A percentile compares a stretch with the other conserved stretches of the same genome.
These are phyloP conservation scores for Diaporthe citri DNA, from an alignment of 2,329 filamentous ascomycete species.

Conservation along the genomic window DNA sequence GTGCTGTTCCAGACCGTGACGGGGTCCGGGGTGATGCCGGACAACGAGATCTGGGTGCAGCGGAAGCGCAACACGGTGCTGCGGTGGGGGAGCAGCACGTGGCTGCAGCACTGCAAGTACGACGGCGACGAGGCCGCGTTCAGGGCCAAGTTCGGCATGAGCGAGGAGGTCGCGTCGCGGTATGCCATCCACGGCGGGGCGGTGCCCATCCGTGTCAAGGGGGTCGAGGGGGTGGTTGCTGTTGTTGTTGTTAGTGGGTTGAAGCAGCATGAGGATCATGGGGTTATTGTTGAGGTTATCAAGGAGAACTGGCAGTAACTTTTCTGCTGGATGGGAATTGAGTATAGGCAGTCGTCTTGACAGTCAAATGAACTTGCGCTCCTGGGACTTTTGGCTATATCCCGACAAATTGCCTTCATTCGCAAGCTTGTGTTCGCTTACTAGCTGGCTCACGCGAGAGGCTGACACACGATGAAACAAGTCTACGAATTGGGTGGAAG, in stretches of 20 bases:
- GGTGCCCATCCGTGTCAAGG: conserved; percentile 77
- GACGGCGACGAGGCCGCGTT: conserved; percentile 74
- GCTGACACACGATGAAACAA: too few relatives aligned
- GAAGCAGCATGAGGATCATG: conserved; percentile 83
- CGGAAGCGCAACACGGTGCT: conserved; percentile 80
- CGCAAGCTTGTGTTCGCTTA: too few relatives aligned
- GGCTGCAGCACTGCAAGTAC: conserved; percentile 79
- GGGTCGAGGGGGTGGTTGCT: conserved; percentile 81
- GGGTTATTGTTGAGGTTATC: conserved; percentile 78
- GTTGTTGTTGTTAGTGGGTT: conserved; percentile 82
- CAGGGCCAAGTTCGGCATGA: conserved; percentile 73
- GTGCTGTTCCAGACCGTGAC: conserved; percentile 79
- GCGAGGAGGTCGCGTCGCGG: conserved; percentile 63
- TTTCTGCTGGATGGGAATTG: neutral
- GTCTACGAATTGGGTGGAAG: too few relatives aligned
- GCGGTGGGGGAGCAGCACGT: conserved; percentile 77
- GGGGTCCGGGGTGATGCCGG: conserved; percentile 75
- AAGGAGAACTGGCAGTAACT: conserved; percentile 59
- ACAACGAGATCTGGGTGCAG: conserved; percentile 78
- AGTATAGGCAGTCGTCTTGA: neutral
- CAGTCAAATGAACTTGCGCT: neutral
- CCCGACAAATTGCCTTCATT: too few relatives aligned
- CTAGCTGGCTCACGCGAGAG: neutral
- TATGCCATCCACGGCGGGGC: conserved; percentile 86
- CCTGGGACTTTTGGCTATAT: too few relatives aligned